Evolutionary conservation across 2,329 filamentous ascomycete species (phyloP), one percentile per base, ranked within the genome.

Genomic region (Phymatotrichopsis omnivora): DNA sequence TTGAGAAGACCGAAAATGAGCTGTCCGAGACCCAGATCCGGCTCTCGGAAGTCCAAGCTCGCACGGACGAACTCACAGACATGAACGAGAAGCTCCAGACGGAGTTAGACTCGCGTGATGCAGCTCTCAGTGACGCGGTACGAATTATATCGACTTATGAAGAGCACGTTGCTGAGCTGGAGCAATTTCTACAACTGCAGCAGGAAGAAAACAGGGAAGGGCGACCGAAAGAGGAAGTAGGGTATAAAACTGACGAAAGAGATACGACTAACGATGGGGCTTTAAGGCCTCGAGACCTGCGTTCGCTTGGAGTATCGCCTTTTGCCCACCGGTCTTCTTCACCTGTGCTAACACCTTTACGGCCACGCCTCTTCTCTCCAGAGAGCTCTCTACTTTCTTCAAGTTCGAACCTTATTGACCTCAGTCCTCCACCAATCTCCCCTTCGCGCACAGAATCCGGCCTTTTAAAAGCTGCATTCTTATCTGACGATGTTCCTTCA

Each of bases 81-180:
- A 68, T 78, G 53, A 79, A 78, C 49, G 70, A 75, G 14, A 67
- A 69, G 50, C 63, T 84, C 25, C 57, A 76, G 16, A 61, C 64
- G 2, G 78, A 82, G 60, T 59, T 83, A 42, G 75, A 81, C 52
- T 77, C 77, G 62, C 69, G 79, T 14, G 80, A 85, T 61, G 76
- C 76, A 58, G 80, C 80, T 4, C 69, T 85, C 2, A 75, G 78
- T 51, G 79, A 85, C 57, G 80, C 80, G 3, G 77, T 83, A 5
- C 68, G 71, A 22, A 76, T 83, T 66, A 85, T 85, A 52, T 72
- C 80, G 39, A 67, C 67, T 19, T 64, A 83, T 12, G 80, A 85
- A 59, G 71, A 74, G 5, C 35, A 24, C 22, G 31, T 42, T 16
- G 14, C 32, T 28, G 41, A 49, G 22, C 14, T 41, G 22, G 42